These are phyloP conservation scores for Aspergillus puulaauensis DNA, from an alignment of 2,329 filamentous ascomycete species.

Conservation along the genomic window DNA sequence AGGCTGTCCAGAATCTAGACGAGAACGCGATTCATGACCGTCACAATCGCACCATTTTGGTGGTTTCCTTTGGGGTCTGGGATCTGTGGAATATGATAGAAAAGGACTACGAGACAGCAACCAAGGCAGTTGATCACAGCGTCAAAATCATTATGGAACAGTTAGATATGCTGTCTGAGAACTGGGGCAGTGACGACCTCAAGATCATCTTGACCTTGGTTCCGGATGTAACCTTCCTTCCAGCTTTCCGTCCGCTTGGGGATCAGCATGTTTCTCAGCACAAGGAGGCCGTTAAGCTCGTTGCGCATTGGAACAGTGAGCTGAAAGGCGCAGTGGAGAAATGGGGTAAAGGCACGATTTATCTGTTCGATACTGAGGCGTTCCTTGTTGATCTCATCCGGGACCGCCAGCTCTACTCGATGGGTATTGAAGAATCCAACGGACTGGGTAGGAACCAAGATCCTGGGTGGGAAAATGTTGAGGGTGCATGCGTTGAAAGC, in stretches of 20 bases:
- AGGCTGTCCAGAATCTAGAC: conserved; percentile 23
- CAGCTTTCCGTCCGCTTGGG: conserved; percentile 29
- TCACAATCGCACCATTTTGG: conserved; percentile 34
- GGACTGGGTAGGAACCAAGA: conserved; percentile 34
- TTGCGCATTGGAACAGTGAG: conserved; percentile 36
- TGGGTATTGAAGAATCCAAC: conserved; percentile 34
- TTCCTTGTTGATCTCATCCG: conserved; percentile 41
- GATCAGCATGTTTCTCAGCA: conserved; percentile 26
- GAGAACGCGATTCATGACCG: conserved; percentile 20
- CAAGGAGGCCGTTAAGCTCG: conserved; percentile 34
- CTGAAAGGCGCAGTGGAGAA: conserved; percentile 28
- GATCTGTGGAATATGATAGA: conserved; percentile 38
- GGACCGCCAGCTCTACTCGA: conserved; percentile 36
- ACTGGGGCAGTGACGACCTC: conserved; percentile 29
- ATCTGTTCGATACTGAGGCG: conserved; percentile 41
- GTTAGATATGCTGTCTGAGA: conserved; percentile 29
- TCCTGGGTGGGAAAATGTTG: conserved; percentile 38
- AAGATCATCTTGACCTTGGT: conserved; percentile 40
- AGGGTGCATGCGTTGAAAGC: conserved; percentile 33
- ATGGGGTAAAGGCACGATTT: conserved; percentile 36
- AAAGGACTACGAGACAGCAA: conserved; percentile 26
- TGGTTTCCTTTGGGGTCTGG: conserved; percentile 40
- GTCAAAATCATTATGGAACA: conserved; percentile 35
- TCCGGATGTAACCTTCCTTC: conserved; percentile 42
- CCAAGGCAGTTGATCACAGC: conserved; percentile 28